phyloP scores from a whole-genome alignment of 2,329 filamentous ascomycete species.

The Venturia pyrina region DNA sequence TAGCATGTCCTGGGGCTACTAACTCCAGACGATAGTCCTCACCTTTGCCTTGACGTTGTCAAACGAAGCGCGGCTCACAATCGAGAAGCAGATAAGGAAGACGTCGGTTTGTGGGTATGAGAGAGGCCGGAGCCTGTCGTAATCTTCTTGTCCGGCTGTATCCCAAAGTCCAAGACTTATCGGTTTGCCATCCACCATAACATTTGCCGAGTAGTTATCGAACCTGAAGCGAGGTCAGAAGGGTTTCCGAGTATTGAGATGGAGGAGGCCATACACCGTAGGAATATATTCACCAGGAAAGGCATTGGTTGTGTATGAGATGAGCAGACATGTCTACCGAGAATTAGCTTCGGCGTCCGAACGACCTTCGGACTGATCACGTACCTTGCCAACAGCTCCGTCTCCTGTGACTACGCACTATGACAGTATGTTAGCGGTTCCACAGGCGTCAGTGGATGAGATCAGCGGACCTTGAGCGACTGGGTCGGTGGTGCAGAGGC shows the following conservation, averaged over 20 bases:
- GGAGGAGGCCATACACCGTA: constrained; percentile 61
- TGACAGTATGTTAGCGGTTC: constrained; percentile 13
- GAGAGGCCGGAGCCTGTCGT: constrained; percentile 85
- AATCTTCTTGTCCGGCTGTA: constrained; percentile 97
- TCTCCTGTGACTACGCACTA: constrained; percentile 98
- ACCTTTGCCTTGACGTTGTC: constrained; percentile 99
- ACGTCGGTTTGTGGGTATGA: constrained; percentile 98
- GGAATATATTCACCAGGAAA: constrained; percentile 99
- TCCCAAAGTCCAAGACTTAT: constrained; percentile 97
- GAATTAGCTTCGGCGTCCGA: constrained; percentile 20
- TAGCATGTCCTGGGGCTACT: background rate
- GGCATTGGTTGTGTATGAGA: constrained; percentile 98
- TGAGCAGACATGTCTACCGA: constrained; percentile 86
- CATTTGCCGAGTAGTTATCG: constrained; percentile 97
- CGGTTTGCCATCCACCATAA: constrained; percentile 97
- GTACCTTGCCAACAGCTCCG: constrained; percentile 96
- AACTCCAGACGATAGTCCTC: constrained; percentile 12
- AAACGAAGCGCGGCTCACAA: constrained; percentile 93
- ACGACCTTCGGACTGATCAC: constrained; percentile 20
- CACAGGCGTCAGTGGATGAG: constrained; percentile 9
- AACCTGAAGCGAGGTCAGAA: constrained; percentile 48
- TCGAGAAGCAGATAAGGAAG: constrained; percentile 96
- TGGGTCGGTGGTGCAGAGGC: constrained; percentile 81
- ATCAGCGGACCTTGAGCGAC: constrained; percentile 65
- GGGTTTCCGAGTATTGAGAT: constrained; percentile 14